These are phyloP conservation scores for Saccharomycopsis hybrid DNA, from an alignment of 1,139 yeast genomes.

Conservation along the genomic window DNA sequence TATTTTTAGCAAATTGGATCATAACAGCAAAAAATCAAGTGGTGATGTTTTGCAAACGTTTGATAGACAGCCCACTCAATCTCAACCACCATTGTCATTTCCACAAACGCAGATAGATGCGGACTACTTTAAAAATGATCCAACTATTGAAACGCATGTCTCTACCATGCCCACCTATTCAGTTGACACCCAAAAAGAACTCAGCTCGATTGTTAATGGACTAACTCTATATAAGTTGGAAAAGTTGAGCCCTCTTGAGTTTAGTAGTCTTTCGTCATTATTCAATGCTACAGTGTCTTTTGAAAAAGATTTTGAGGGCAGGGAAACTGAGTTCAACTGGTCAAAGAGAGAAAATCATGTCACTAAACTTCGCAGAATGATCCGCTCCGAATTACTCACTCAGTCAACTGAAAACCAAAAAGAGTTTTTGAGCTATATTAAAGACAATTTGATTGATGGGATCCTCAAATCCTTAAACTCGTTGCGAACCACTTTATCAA, in stretches of 20 bases:
- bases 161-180: not conserved
- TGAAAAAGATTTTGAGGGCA: conserved; percentile 49
- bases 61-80: not conserved
- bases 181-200: not conserved
- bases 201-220: not conserved
- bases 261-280: not conserved
- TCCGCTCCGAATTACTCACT: conserved; percentile 49
- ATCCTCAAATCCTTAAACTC: conserved; percentile 65
- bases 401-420: conserved; percentile 32
- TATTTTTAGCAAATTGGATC: no score
- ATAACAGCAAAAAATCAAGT: no score
- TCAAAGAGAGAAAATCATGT: conserved; percentile 58
- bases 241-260: conserved; percentile 7
- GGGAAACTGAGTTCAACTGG: conserved; percentile 93
- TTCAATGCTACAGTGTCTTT: not conserved
- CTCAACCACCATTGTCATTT: not conserved
- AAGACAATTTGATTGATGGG: conserved; percentile 44
- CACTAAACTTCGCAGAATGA: conserved; percentile 46
- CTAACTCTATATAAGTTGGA: conserved; percentile 11
- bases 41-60: no score
- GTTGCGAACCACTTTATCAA: conserved; percentile 74
- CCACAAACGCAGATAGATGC: not conserved
- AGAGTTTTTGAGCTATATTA: conserved; percentile 34
- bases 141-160: no score
- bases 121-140: not conserved